Percentiles rank a stretch among this genome's conserved stretches.
Conservation (phyloP, 352 stramenopile species). For the Blastocystis sp. region DNA sequence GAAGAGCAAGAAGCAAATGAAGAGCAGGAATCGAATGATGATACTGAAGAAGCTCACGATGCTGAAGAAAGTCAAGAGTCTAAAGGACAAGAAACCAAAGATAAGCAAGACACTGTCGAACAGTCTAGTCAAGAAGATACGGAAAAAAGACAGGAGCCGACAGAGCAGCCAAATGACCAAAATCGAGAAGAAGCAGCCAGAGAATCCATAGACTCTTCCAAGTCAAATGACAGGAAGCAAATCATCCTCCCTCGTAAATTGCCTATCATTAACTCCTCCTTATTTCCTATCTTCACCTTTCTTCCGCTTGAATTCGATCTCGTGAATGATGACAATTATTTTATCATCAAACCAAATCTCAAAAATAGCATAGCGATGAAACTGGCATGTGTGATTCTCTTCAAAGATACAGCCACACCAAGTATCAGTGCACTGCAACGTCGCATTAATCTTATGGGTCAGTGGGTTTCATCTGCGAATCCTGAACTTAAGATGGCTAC, state of each 20-base stretch:
- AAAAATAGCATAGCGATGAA: background rate
- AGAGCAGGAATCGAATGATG: background rate
- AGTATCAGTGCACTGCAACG: background rate
- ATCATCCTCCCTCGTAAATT: no score
- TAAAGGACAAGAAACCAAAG: background rate
- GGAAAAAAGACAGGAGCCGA: background rate
- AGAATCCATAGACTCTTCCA: background rate
- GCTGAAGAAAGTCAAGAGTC: background rate
- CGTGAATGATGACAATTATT: background rate
- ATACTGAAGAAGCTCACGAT: background rate
- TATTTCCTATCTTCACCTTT: background rate
- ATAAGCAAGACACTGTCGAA: background rate
- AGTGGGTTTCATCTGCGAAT: background rate
- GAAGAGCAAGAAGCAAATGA: background rate
- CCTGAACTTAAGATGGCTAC: background rate
- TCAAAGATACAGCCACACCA: background rate
- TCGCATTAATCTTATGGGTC: background rate
- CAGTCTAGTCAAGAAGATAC: no score
- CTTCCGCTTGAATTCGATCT: background rate
- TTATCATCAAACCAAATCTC: background rate
- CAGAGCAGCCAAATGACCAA: background rate
- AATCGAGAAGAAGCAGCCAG: background rate
- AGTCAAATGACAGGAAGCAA: background rate
- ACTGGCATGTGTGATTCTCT: background rate
- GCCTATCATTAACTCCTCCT: no score